These are phyloP conservation scores for Microdochium paspali DNA, from an alignment of 2,329 filamentous ascomycete genomes.

Conservation along the genomic window DNA sequence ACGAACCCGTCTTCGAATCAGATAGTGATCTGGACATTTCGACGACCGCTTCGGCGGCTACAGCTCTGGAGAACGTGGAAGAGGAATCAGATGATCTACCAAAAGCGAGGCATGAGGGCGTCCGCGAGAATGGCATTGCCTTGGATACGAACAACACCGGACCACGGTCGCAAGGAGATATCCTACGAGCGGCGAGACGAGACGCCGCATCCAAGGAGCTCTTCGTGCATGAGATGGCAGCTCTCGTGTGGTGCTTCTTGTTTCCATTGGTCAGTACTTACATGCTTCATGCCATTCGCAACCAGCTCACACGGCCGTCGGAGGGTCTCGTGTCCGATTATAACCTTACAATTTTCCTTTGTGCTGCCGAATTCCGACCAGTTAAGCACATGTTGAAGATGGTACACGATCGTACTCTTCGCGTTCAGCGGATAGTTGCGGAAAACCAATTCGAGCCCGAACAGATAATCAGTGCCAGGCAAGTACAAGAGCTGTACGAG, in stretches of 20 bases:
- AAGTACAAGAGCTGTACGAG: slow-evolving; percentile 48
- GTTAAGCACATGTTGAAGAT: slow-evolving; percentile 74
- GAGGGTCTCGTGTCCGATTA: slow-evolving; percentile 87
- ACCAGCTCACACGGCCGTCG: slow-evolving; percentile 71
- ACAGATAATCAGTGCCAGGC: slow-evolving; percentile 24
- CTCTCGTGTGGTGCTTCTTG: slow-evolving; percentile 69
- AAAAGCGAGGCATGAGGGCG: slow-evolving; percentile 1
- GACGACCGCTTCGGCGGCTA: slow-evolving; percentile 6
- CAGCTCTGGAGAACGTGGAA: slow-evolving; percentile 30
- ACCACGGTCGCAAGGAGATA: neutral
- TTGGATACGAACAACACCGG: neutral
- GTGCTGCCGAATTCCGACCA: slow-evolving; percentile 79
- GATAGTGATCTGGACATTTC: slow-evolving; percentile 30
- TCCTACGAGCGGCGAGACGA: slow-evolving; percentile 15
- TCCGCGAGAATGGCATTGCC: neutral
- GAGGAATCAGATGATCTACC: slow-evolving; percentile 27
- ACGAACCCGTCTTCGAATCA: slow-evolving; percentile 32
- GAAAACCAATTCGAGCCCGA: slow-evolving; percentile 33
- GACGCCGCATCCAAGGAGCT: slow-evolving; percentile 50
- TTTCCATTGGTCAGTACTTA: slow-evolving; percentile 74
- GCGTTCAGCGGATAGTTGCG: slow-evolving; percentile 67
- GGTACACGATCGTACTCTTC: slow-evolving; percentile 67
- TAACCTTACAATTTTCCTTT: slow-evolving; percentile 82
- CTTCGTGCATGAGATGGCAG: slow-evolving; percentile 63
- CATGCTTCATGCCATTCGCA: slow-evolving; percentile 71